Evolutionary conservation across 2,329 filamentous ascomycete species (phyloP).

Genomic region (Elsinoe batatas): DNA sequence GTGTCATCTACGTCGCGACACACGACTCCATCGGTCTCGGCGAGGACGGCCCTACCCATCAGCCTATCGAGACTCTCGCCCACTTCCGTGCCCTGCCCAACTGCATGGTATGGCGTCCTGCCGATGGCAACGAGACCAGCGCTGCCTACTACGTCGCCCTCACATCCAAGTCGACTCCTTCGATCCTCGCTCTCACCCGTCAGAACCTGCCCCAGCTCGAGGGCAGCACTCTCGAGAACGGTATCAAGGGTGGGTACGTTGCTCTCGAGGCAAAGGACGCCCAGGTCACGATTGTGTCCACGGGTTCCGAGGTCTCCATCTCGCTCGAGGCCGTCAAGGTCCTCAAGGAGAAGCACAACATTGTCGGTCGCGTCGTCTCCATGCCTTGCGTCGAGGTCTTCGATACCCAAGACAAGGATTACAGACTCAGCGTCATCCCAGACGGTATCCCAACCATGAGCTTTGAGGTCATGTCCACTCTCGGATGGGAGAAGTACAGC

Average conservation of each 20-base stretch:
- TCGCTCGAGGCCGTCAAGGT: slow-evolving; percentile 87
- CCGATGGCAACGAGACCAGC: slow-evolving; percentile 96
- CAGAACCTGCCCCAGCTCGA: slow-evolving; percentile 98
- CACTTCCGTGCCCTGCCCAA: slow-evolving; percentile 99
- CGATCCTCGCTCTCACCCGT: slow-evolving; percentile 86
- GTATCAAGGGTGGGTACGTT: slow-evolving; percentile 91
- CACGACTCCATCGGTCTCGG: slow-evolving; percentile 99
- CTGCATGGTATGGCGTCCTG: slow-evolving; percentile 98
- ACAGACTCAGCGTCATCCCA: slow-evolving; percentile 83
- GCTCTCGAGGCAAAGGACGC: slow-evolving; percentile 75
- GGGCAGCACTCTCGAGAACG: slow-evolving; percentile 80
- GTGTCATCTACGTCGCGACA: slow-evolving; percentile 89
- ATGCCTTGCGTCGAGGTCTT: slow-evolving; percentile 97
- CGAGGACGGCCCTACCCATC: slow-evolving; percentile 96
- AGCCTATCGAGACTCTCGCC: slow-evolving; percentile 95
- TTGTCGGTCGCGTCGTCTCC: slow-evolving; percentile 87
- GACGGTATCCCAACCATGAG: slow-evolving; percentile 89
- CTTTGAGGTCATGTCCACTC: slow-evolving; percentile 92
- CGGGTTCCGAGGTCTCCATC: slow-evolving; percentile 91
- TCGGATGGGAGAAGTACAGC: slow-evolving; percentile 98
- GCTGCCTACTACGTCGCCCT: slow-evolving; percentile 95
- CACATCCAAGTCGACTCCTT: slow-evolving; percentile 80
- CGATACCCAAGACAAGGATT: slow-evolving; percentile 86
- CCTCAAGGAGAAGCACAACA: slow-evolving; percentile 76
- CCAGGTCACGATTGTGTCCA: slow-evolving; percentile 80